Conservation (phyloP, 495 filamentous ascomycete species). For the Immersiella caudata region DNA sequence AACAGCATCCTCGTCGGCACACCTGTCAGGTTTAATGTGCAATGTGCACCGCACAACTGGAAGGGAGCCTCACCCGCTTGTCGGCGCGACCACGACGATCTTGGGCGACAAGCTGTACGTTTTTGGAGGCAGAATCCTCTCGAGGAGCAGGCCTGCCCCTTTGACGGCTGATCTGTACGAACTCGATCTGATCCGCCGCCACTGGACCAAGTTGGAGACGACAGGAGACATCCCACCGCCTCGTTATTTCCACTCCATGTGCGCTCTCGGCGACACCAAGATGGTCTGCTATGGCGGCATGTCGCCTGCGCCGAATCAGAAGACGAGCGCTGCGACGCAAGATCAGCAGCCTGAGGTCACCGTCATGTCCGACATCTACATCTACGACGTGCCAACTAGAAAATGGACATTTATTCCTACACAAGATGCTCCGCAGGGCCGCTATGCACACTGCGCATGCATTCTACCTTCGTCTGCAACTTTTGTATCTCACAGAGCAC, state of each 20-base stretch:
- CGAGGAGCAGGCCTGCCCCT: constrained; percentile 72
- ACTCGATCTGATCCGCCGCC: constrained; percentile 83
- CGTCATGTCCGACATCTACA: constrained; percentile 97
- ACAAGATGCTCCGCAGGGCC: constrained; percentile 82
- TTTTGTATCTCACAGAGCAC: constrained; percentile 80
- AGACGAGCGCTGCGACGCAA: constrained; percentile 48
- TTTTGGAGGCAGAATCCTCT: constrained; percentile 88
- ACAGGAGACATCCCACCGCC: constrained; percentile 84
- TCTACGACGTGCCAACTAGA: constrained; percentile 84
- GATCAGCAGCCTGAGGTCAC: constrained; percentile 86
- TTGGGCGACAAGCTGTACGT: constrained; percentile 94
- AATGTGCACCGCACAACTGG: constrained; percentile 92
- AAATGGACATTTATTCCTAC: constrained; percentile 85
- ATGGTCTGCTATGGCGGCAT: constrained; percentile 98
- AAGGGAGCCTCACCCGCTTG: constrained; percentile 83
- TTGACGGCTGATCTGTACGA: constrained; percentile 91
- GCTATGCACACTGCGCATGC: constrained; percentile 95
- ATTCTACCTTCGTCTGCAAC: constrained; percentile 85
- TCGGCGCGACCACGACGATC: constrained; percentile 94
- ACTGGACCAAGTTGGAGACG: constrained; percentile 89
- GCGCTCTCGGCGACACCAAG: constrained; percentile 89
- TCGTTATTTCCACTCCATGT: constrained; percentile 95
- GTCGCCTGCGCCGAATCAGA: constrained; percentile 71
- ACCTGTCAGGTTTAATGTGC: constrained; percentile 87
- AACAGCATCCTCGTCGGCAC: constrained; percentile 51